Conservation (phyloP, 2,329 filamentous ascomycete species). For the Aspergillus fumigatiaffinis region DNA sequence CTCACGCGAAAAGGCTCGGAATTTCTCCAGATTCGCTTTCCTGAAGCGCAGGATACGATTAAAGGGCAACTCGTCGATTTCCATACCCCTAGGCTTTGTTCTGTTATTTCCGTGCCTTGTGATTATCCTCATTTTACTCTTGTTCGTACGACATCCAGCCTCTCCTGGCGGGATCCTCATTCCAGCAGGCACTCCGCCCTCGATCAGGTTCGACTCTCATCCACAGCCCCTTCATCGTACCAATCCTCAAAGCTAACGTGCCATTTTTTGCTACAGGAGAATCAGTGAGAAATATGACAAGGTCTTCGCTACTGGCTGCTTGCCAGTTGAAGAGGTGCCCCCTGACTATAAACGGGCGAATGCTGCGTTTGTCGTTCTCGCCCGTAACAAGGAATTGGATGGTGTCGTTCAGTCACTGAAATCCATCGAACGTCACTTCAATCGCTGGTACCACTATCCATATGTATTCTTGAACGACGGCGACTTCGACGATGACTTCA, state of each 20-base stretch:
- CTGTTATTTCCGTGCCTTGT: slow-evolving; percentile 89
- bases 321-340: slow-evolving; percentile 62
- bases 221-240: background rate
- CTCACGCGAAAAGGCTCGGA: slow-evolving; percentile 41
- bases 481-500: slow-evolving; percentile 94
- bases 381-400: slow-evolving; percentile 92
- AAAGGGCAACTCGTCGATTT: slow-evolving; percentile 86
- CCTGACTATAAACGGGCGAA: slow-evolving; percentile 73
- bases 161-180: slow-evolving; percentile 78
- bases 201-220: slow-evolving; percentile 68
- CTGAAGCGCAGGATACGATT: slow-evolving; percentile 82
- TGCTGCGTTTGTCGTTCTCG: slow-evolving; percentile 91
- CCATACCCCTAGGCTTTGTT: slow-evolving; percentile 86
- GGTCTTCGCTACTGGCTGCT: slow-evolving; percentile 87
- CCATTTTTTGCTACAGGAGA: slow-evolving; percentile 56
- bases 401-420: slow-evolving; percentile 96
- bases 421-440: slow-evolving; percentile 98
- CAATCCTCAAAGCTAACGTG: slow-evolving; percentile 14
- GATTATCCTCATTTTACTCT: slow-evolving; percentile 81
- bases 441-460: slow-evolving; percentile 96
- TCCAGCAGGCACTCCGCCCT: slow-evolving; percentile 80
- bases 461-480: slow-evolving; percentile 98
- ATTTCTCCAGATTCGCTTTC: slow-evolving; percentile 63
- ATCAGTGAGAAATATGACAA: slow-evolving; percentile 98
- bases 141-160: slow-evolving; percentile 84